Evolutionary conservation across 192 early-diverging fungal species (phyloP).

Genomic region (Gamsiella multidivaricata): DNA sequence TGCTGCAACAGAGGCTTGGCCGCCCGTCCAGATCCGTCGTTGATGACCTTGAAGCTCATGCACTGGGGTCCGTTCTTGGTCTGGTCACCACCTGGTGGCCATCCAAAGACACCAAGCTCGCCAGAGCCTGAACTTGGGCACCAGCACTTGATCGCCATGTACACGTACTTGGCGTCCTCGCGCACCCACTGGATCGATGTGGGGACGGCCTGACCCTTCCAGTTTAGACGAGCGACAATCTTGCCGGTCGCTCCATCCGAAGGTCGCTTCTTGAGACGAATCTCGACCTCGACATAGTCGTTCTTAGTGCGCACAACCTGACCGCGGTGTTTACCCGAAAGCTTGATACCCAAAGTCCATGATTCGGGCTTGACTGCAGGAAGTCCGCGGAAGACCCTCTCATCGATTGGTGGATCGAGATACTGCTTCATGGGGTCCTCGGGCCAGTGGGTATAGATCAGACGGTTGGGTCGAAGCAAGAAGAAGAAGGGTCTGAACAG

Average conservation of each 20-base stretch:
- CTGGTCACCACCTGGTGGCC: slow-evolving; percentile 53
- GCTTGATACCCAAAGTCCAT: slow-evolving; percentile 46
- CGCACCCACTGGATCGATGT: slow-evolving; percentile 27
- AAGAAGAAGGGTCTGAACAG: slow-evolving; percentile 67
- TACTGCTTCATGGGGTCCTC: slow-evolving; percentile 62
- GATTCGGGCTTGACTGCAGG: slow-evolving; percentile 54
- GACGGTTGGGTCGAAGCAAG: slow-evolving; percentile 57
- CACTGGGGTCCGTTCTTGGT: slow-evolving; percentile 54
- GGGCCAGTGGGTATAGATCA: slow-evolving; percentile 70
- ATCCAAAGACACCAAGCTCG: slow-evolving; percentile 52
- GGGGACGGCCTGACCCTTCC: slow-evolving; percentile 47
- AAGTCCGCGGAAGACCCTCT: slow-evolving; percentile 57
- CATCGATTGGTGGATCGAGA: slow-evolving; percentile 55
- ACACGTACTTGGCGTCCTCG: slow-evolving; percentile 41
- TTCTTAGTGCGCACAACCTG: slow-evolving; percentile 39
- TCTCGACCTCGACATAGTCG: slow-evolving; percentile 35
- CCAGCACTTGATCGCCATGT: slow-evolving; percentile 35
- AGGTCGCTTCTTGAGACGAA: slow-evolving; percentile 43
- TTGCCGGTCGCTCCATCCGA: slow-evolving; percentile 43
- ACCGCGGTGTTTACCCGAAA: slow-evolving; percentile 37
- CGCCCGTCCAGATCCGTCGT: slow-evolving; percentile 38
- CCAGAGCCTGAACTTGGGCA: slow-evolving; percentile 38
- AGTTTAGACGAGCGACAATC: slow-evolving; percentile 45
- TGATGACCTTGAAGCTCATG: slow-evolving; percentile 38
- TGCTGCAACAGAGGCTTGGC: slow-evolving; percentile 52